phyloP scores from a whole-genome alignment of 805 yeast species.

The Wickerhamiella allomyrinae region DNA sequence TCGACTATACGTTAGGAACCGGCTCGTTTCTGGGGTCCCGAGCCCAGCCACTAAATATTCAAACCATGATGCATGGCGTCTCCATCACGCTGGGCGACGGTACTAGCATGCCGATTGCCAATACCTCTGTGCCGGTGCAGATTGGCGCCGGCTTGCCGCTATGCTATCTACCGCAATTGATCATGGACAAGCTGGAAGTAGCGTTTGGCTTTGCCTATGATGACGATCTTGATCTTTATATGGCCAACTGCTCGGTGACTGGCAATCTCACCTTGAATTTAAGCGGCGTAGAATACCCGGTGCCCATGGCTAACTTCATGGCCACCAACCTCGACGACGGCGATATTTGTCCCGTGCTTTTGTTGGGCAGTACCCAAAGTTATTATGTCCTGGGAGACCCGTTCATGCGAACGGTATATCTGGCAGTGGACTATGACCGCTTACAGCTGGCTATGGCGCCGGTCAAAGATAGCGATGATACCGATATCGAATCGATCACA shows the following conservation, averaged over 20 bases:
- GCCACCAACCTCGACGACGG: constrained; percentile 9
- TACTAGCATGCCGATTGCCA: constrained; percentile 27
- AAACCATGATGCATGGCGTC: constrained; percentile 2
- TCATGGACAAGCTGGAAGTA: background rate
- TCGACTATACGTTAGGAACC: background rate
- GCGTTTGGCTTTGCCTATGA: background rate
- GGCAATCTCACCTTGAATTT: background rate
- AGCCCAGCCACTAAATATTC: background rate
- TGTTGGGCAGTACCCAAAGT: background rate
- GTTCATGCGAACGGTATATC: constrained; percentile 48
- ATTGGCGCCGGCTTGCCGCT: constrained; percentile 5
- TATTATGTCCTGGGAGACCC: constrained; percentile 47
- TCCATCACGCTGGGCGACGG: constrained; percentile 20
- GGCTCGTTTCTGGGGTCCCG: background rate
- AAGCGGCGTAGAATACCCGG: constrained; percentile 6
- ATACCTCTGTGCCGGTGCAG: constrained; percentile 25
- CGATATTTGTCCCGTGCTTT: background rate
- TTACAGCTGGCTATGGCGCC: constrained; percentile 44
- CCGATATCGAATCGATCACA: constrained; percentile 6
- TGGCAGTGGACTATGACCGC: constrained; percentile 54
- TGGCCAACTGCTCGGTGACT: background rate
- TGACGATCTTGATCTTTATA: background rate
- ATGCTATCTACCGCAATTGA: constrained; percentile 4
- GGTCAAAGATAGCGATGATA: constrained; percentile 16
- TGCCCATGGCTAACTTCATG: constrained; percentile 4